Percentiles rank a stretch among this genome's conserved stretches.
These are phyloP conservation scores for Mycena kentingensis DNA, from an alignment of 768 basidiomycete genomes.

Conservation along the genomic window DNA sequence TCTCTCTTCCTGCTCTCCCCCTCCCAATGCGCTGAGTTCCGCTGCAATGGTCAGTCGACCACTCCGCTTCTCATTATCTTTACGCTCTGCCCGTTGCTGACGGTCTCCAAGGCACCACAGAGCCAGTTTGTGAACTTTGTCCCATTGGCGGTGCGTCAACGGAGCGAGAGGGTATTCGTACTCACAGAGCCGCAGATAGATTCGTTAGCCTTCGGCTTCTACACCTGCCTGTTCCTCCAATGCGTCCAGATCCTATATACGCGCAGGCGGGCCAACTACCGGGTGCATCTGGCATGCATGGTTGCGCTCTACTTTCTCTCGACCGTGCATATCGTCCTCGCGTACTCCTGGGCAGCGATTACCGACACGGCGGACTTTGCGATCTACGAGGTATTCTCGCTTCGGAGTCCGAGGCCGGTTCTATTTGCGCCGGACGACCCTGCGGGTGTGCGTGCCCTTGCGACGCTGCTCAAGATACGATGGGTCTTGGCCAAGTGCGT, in stretches of 20 bases:
- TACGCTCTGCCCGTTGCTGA: too few relatives aligned
- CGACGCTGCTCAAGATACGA: conserved; percentile 1
- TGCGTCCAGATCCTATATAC: background rate
- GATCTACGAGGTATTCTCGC: background rate
- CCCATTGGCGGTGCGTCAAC: background rate
- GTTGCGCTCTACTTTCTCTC: background rate
- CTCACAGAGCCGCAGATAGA: background rate
- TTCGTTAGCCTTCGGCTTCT: background rate
- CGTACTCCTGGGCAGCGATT: background rate
- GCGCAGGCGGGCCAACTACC: background rate
- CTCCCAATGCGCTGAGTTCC: too few relatives aligned
- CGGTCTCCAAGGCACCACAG: too few relatives aligned
- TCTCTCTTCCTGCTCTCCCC: too few relatives aligned
- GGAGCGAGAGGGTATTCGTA: too few relatives aligned
- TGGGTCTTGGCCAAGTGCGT: background rate
- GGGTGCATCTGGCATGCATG: background rate
- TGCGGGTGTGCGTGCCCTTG: background rate
- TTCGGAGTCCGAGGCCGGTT: background rate
- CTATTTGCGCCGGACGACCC: background rate
- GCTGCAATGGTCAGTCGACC: too few relatives aligned
- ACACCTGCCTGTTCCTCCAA: background rate
- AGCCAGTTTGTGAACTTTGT: background rate
- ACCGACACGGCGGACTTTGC: background rate
- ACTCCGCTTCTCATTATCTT: too few relatives aligned
- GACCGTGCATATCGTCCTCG: background rate